phyloP scores from a whole-genome alignment of 495 filamentous ascomycete species.

The Neurospora sp. region DNA sequence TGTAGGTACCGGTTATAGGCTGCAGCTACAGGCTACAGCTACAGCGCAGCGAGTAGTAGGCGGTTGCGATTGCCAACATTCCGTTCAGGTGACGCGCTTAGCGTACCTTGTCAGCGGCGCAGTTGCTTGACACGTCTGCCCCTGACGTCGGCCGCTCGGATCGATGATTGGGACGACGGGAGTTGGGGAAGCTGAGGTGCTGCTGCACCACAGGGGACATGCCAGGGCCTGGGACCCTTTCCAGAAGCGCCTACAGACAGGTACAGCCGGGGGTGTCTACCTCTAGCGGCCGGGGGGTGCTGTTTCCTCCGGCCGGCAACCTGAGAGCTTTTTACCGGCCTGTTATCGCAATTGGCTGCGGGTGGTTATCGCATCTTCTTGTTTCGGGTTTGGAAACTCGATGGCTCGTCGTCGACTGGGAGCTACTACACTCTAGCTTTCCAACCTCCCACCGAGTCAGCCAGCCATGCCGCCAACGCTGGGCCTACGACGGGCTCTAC shows the following conservation, averaged over 20 bases:
- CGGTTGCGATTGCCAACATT: not conserved
- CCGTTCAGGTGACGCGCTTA: not conserved
- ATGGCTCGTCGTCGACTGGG: not conserved
- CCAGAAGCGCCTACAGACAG: not conserved
- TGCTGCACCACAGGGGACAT: not conserved
- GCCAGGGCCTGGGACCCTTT: not conserved
- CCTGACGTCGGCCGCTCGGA: not conserved
- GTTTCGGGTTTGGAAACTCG: not conserved
- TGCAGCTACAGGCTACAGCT: not conserved
- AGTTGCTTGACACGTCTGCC: not conserved
- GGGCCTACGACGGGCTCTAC: constrained; percentile 15
- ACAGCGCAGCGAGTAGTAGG: not conserved
- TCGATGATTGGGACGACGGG: not conserved
- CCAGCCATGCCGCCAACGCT: constrained; percentile 26
- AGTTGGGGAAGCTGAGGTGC: not conserved
- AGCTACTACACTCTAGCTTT: not conserved
- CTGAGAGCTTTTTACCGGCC: not conserved
- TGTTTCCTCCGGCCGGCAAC: not conserved
- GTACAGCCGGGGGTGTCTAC: not conserved
- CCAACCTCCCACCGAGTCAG: not conserved
- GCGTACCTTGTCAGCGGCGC: not conserved
- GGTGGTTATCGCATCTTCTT: not conserved
- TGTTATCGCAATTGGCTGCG: not conserved
- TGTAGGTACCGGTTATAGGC: not conserved
- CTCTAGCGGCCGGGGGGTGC: not conserved